Conservation (phyloP, 345 rosid genomes). For the Draba incana region DNA sequence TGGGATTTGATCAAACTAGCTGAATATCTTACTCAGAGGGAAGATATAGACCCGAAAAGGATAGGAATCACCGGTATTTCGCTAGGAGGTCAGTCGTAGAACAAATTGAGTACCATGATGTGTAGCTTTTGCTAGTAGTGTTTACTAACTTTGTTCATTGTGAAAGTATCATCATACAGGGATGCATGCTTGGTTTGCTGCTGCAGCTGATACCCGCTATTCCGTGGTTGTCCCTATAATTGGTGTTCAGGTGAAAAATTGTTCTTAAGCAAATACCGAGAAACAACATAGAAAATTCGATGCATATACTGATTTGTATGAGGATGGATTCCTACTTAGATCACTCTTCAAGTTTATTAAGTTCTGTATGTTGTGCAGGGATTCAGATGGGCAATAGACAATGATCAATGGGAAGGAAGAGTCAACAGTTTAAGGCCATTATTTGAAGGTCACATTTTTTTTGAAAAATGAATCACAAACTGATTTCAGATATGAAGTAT, state of each 20-base stretch:
- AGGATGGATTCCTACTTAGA: neutral
- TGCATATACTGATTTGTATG: neutral
- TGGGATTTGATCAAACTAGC: conserved; percentile 94
- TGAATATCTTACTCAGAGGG: conserved; percentile 74
- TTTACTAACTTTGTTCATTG: conserved; percentile 8
- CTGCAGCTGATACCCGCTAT: conserved; percentile 73
- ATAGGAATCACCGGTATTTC: conserved; percentile 95
- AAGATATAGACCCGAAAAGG: conserved; percentile 72
- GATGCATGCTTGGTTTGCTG: conserved; percentile 99
- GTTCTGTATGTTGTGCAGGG: conserved; percentile 53
- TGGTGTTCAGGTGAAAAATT: conserved; percentile 73
- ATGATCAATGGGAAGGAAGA: conserved; percentile 80
- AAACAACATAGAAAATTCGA: neutral
- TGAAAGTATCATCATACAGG: conserved; percentile 59
- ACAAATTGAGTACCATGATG: neutral
- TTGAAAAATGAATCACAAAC: neutral
- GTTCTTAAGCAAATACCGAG: neutral
- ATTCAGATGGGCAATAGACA: conserved; percentile 85
- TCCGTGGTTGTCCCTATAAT: conserved; percentile 74
- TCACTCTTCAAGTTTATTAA: neutral
- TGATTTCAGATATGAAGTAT: conserved; percentile 1
- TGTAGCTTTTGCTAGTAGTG: conserved; percentile 3
- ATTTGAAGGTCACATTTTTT: conserved; percentile 66
- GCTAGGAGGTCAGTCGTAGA: conserved; percentile 74
- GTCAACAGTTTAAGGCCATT: conserved; percentile 76